These are phyloP conservation scores for Lunularia cruciata DNA, from an alignment of 225 moss, liverwort and hornwort species.

Conservation along the genomic window DNA sequence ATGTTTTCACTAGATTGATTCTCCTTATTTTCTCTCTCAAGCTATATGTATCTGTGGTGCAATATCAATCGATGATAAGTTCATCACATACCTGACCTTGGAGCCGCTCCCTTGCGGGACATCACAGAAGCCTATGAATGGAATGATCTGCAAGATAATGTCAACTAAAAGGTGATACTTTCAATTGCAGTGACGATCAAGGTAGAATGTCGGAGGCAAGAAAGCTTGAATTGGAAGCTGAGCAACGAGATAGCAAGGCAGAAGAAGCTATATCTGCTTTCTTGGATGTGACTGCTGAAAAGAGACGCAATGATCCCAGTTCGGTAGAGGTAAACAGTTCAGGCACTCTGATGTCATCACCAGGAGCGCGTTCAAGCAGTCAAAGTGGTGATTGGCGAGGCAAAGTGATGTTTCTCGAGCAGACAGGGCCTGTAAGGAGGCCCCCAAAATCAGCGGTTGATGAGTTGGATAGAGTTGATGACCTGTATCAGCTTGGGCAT, in stretches of 20 bases:
- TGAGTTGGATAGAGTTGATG: conserved; percentile 69
- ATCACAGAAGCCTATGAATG: no score
- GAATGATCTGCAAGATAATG: background rate
- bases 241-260: conserved; percentile 81
- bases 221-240: conserved; percentile 72
- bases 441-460: conserved; percentile 70
- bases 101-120: no score
- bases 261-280: conserved; percentile 80
- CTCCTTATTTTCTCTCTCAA: background rate
- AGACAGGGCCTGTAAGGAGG: conserved; percentile 65
- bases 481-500: conserved; percentile 67
- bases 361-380: conserved; percentile 43
- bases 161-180: background rate
- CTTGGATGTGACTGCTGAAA: conserved; percentile 61
- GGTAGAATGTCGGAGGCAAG: conserved; percentile 38
- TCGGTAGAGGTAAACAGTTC: conserved; percentile 45
- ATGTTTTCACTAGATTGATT: background rate
- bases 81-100: no score
- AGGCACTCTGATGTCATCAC: conserved; percentile 17
- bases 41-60: no score
- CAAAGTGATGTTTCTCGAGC: conserved; percentile 87
- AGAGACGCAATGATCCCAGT: conserved; percentile 63
- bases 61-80: no score
- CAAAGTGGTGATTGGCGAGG: conserved; percentile 85
- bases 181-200: conserved; percentile 53